A percentile compares a stretch with the other conserved stretches of the same genome.
phyloP scores from a whole-genome alignment of 768 basidiomycete genomes.

The Lentinula edodes region DNA sequence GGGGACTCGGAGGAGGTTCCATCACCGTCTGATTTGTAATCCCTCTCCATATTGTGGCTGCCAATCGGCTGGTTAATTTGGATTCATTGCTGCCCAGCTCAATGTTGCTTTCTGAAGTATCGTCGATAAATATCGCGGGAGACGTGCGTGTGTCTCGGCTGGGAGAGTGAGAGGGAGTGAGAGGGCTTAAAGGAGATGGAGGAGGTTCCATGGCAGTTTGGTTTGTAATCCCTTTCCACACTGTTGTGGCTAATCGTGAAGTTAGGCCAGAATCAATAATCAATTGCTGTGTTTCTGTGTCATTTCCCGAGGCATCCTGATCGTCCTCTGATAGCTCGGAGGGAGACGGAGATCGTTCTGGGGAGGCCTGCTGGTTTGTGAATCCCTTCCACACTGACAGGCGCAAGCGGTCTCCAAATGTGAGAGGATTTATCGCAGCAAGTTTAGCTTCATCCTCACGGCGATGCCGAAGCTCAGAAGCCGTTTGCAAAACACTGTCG shows the following conservation, averaged over 20 bases:
- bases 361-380: slow-evolving; percentile 42
- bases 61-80: background rate
- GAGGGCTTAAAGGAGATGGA: slow-evolving; percentile 31
- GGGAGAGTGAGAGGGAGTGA: slow-evolving; percentile 20
- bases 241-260: slow-evolving; percentile 52
- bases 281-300: slow-evolving; percentile 39
- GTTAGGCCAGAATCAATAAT: slow-evolving; percentile 31
- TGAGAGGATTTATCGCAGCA: slow-evolving; percentile 26
- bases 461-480: slow-evolving; percentile 52
- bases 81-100: background rate
- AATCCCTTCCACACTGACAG: slow-evolving; percentile 67
- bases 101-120: background rate
- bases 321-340: slow-evolving; percentile 30
- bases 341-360: slow-evolving; percentile 27
- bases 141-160: slow-evolving; percentile 17
- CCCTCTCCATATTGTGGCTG: background rate
- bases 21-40: slow-evolving; percentile 11
- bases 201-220: slow-evolving; percentile 68
- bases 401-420: slow-evolving; percentile 52
- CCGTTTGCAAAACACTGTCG: slow-evolving; percentile 64
- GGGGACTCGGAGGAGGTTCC: slow-evolving; percentile 9
- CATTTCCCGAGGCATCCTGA: slow-evolving; percentile 26
- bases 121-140: slow-evolving; percentile 4
- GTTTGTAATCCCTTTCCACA: slow-evolving; percentile 76
- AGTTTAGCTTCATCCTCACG: slow-evolving; percentile 35